Conservation (phyloP, 192 early-diverging fungal species). For the Lobosporangium transversale region DNA sequence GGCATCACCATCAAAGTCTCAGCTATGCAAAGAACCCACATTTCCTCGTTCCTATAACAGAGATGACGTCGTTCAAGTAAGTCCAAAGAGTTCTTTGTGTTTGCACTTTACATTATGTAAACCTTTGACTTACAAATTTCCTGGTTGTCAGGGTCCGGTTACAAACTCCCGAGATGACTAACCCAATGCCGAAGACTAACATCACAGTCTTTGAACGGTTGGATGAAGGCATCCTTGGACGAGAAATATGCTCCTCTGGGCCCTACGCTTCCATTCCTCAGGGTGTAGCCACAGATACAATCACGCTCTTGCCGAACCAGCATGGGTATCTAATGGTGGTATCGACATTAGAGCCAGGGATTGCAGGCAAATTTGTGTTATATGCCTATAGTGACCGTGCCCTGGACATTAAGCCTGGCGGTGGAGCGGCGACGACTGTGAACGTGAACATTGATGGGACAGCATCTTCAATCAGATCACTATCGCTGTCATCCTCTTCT, state of each 20-base stretch:
- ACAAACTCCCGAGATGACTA: conserved; percentile 70
- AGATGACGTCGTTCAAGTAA: conserved; percentile 69
- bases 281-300: conserved; percentile 62
- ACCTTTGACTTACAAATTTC: background rate
- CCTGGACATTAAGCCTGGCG: conserved; percentile 47
- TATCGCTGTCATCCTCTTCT: conserved; percentile 13
- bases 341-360: conserved; percentile 57
- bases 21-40: conserved; percentile 72
- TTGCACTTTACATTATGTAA: conserved; percentile 2
- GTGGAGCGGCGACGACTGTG: conserved; percentile 20
- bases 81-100: background rate
- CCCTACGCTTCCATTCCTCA: conserved; percentile 57
- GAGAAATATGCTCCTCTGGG: conserved; percentile 67
- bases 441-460: conserved; percentile 6
- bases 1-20: conserved; percentile 57
- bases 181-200: conserved; percentile 72
- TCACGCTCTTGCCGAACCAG: conserved; percentile 58
- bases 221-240: conserved; percentile 57
- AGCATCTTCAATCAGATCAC: conserved; percentile 13
- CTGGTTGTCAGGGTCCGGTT: conserved; percentile 64
- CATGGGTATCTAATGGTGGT: conserved; percentile 62
- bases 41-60: conserved; percentile 68
- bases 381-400: conserved; percentile 63
- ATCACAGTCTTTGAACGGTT: conserved; percentile 72
- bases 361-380: conserved; percentile 57